Evolutionary conservation across 805 yeast species (phyloP), one percentile per base, ranked within the genome.

Genomic region (Pichia deserticola): DNA sequence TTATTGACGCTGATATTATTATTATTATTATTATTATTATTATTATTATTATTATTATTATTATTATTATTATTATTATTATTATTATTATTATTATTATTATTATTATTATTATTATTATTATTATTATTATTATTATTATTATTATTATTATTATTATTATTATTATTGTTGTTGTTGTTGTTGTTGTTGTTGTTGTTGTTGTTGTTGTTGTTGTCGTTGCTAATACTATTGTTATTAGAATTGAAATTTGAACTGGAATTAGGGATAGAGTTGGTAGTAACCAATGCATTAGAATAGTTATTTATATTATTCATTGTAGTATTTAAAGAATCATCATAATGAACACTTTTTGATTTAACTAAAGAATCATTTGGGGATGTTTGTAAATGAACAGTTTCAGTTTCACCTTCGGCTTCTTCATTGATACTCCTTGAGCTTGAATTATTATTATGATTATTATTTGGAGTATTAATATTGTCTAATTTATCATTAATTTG

Each of bases 351-450:
- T 9, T 30, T 30, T 9, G 32, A 30, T 27, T 13, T 28, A 28
- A 38, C 13, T 20, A 40, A 10, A 5, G 42, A 40, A n/a, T 43
- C 36, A 25, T 20, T 27, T 10, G 51, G 52, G 7, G 45, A 41
- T 34, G n/a, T 40, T 12, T 46, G 47, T 34, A 34, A 44, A 34
- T 49, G 52, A 5, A 49, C 42, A 6, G 52, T 49, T 45, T 49
- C 52, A 5, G 52, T 45, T 40, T 49, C 52, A 36, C 45, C 52
- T 27, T 49, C 51, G 9, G 11, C 36, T 36, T 49, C 32, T 3
- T 30, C 32, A 7, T 30, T 30, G 4, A 7, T 30, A 7, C 32
- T 30, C 3, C 3, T 30, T 30, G 32, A 30, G 1, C 9, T 30
- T 30, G 32, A 30, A 7, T 7, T 9, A 30, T 30, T 30, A 7